Base-by-base conservation (phyloP, 106 monocot species). In the Amphibolis antarctica region DNA sequence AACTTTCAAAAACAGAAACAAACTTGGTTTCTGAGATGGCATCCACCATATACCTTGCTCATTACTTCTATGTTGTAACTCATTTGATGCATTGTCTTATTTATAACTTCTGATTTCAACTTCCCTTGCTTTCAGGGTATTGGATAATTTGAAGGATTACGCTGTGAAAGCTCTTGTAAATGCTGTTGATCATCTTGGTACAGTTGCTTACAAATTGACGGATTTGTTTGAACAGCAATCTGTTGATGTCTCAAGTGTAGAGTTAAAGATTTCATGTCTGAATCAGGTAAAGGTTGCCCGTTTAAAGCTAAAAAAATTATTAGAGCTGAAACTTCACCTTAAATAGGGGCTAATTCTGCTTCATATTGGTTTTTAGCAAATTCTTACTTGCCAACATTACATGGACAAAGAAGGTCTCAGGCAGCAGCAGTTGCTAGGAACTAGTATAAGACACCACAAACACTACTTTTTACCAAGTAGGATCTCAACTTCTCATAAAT, bases 171-270 rank as follows among this genome's bases (percentile, higher is more conserved):
- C 94, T 18, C 82, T 96, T 28, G 94, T 96, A 46, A 96, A 96
- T 78, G 86, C 89, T 69, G 94, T 96, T 28, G 94, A 96, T 66
- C 94, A 96, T 64, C 82, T 96, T 42, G 94, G 94, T 23, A 96
- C 86, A 25, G 94, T 96, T 66, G 94, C 94, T 66, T 96, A 86
- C 78, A 96, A 96, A 75, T 68, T 96, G 63, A 96, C 83, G n/a
- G 94, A 90, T 49, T 69, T 96, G 21, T 84, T 82, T 67, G 94
- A 96, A 49, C 83, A 96, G 71, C 86, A 96, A 63, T 69, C 76
- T n/a, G n/a, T 73, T 20, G 90, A 89, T 64, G 20, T 84, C 10
- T 83, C 86, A 14, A 66, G 74, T 24, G 66, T 90, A 47, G 94
- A 90, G 65, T 60, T 82, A 52, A 89, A 80, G 69, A 71, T 96